Evolutionary conservation across 805 yeast genomes (phyloP), one percentile per base, ranked within the genome.

Genomic region (Zygosaccharomyces kombuchaensis): DNA sequence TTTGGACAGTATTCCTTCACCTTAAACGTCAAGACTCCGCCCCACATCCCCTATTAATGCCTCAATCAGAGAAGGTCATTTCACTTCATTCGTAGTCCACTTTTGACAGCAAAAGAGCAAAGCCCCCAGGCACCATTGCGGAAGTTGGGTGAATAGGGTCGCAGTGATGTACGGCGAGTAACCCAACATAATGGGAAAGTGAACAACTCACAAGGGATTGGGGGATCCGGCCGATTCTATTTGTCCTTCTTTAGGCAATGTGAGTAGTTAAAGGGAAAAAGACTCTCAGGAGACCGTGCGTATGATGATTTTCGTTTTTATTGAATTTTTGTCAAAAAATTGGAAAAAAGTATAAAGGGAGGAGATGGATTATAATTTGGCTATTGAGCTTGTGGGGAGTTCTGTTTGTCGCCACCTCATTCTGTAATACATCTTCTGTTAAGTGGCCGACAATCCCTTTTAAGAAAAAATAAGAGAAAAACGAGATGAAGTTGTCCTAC

Each of bases 401-500:
- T n/a, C n/a, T n/a, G n/a, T n/a, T n/a, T n/a, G n/a, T n/a, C n/a
- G n/a, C n/a, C n/a, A n/a, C n/a, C n/a, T n/a, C n/a, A n/a, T n/a
- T n/a, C n/a, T n/a, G n/a, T n/a, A n/a, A n/a, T n/a, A 19, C 21
- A 4, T 38, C n/a, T 16, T 6, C 19, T 13, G 9, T 17, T 16
- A 14, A 17, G 12, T 16, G 23, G 26, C 22, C 14, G 26, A 35
- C 12, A 12, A 10, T 14, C 23, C 6, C 17, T 25, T 16, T 16
- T 9, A 37, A 14, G 26, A 29, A 16, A 26, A 21, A 26, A 14
- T 3, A n/a, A n/a, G 25, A 13, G 4, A 7, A 26, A 13, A 16
- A 9, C n/a, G 30, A 21, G 16, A 48, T 45, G 53, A 45, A 40
- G 40, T 37, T 50, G 16, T 34, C 50, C 12, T 13, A 31, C 32